phyloP scores from a whole-genome alignment of 176 grass and related monocot species.

The Carex scoparia region DNA sequence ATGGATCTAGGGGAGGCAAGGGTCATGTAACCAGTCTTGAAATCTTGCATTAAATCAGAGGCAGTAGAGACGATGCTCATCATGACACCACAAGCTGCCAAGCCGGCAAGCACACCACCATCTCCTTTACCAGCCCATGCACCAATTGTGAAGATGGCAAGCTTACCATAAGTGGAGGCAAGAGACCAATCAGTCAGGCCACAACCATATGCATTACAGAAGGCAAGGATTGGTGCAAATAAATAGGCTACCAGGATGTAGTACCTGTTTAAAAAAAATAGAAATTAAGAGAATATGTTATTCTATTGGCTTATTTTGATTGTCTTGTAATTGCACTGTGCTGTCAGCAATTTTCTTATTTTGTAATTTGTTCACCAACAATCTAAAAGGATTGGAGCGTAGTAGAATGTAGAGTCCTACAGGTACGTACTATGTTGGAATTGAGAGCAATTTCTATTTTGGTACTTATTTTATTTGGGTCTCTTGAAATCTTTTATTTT shows the following conservation, averaged over 20 bases:
- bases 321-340: background rate
- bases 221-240: slow-evolving; percentile 56
- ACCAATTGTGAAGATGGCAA: slow-evolving; percentile 58
- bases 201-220: slow-evolving; percentile 76
- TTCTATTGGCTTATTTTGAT: background rate
- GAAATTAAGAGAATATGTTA: background rate
- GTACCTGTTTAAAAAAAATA: slow-evolving; percentile 28
- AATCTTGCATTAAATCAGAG: slow-evolving; percentile 78
- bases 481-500: background rate
- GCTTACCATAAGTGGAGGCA: slow-evolving; percentile 55
- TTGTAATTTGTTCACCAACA: background rate
- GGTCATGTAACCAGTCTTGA: slow-evolving; percentile 77
- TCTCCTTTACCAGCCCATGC: slow-evolving; percentile 57
- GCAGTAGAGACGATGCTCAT: slow-evolving; percentile 67
- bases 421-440: background rate
- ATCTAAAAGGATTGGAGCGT: background rate
- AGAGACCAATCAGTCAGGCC: slow-evolving; percentile 78
- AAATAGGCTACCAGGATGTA: slow-evolving; percentile 51
- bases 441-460: background rate
- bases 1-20: slow-evolving; percentile 64
- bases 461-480: background rate
- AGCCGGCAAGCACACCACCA: slow-evolving; percentile 46
- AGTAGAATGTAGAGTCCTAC: background rate
- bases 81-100: slow-evolving; percentile 74
- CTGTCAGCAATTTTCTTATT: background rate